Base-by-base conservation (phyloP, 2,329 filamentous ascomycete genomes). In the Penicillium sumatraense region DNA sequence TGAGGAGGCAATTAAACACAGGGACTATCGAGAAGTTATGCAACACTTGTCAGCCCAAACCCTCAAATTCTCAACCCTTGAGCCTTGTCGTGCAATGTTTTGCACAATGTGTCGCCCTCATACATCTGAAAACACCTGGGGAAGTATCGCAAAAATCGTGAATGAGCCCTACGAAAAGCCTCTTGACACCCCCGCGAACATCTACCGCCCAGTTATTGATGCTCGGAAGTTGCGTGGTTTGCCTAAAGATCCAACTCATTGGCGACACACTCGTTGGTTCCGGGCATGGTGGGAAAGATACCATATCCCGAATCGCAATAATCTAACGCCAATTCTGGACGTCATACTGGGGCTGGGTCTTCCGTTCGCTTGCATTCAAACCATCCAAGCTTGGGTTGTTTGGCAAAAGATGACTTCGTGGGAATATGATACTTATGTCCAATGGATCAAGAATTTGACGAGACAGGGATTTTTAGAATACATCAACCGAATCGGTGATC, bases 91-190 rank as follows among this genome's bases (percentile, higher is more conserved):
- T 10, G 2, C 40, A 16, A 36, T 47, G 11, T 31, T 20, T 18
- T 71, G 67, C 31, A 50, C 54, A 18, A 46, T 44, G 7, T 64
- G 63, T 38, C 50, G 53, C 13, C 31, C 51, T n/a, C 44, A 41
- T 13, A 54, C 59, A 5, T 50, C 57, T n/a, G 79, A 82, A 41
- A 75, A 80, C 3, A 62, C 76, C 29, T 80, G 71, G 63, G 69
- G 72, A 7, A 78, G 77, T 24, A 75, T 84, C 57, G 71, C 77
- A 41, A 60, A 50, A 11, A 70, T 81, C 29, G 68, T 79, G 21
- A 69, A 65, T 24, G 71, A 75, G 24, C 53, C 54, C 4, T 42
- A 57, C 29, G 63, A 56, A 27, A 58, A 53, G 9, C 46, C 58
- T n/a, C 66, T 70, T 24, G 60, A 55, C 16, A 56, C 62, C 36